Evolutionary conservation across 148 eudicot genomes (phyloP).

Genomic region (Fagopyrum esculentum): DNA sequence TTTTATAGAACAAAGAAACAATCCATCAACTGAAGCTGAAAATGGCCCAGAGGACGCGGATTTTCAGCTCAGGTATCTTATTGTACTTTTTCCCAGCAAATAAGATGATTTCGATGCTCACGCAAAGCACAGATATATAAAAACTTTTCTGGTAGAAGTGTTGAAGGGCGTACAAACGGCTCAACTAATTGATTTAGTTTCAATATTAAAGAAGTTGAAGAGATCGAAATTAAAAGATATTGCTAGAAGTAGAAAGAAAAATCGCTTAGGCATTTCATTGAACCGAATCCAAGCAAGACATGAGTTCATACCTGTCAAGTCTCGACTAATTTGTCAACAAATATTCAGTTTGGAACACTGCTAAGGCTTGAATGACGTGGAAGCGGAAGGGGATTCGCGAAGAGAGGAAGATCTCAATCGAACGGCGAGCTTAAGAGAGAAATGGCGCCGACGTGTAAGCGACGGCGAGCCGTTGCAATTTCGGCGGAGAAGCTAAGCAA

Average conservation of each 20-base stretch:
- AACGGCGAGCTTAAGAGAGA: conserved; percentile 9
- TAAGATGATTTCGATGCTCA: background rate
- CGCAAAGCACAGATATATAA: background rate
- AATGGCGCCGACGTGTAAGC: conserved; percentile 26
- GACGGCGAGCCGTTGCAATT: conserved; percentile 48
- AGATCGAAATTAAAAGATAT: background rate
- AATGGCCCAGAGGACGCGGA: background rate
- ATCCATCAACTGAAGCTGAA: conserved; percentile 1
- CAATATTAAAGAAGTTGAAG: background rate
- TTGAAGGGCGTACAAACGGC: background rate
- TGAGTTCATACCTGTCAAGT: background rate
- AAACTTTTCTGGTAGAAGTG: background rate
- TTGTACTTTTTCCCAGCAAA: background rate
- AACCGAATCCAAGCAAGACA: background rate
- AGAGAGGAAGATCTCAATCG: background rate
- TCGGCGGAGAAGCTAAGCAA: conserved; percentile 29
- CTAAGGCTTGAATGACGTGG: background rate
- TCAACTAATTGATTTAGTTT: too few species aligned
- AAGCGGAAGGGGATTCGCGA: background rate
- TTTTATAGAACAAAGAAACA: background rate
- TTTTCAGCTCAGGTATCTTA: background rate
- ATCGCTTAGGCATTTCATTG: background rate
- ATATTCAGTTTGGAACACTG: background rate
- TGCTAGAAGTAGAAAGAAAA: background rate
- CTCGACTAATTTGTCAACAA: background rate